Base-by-base conservation (phyloP, 495 filamentous ascomycete species). In the Penicilliopsis zonata region DNA sequence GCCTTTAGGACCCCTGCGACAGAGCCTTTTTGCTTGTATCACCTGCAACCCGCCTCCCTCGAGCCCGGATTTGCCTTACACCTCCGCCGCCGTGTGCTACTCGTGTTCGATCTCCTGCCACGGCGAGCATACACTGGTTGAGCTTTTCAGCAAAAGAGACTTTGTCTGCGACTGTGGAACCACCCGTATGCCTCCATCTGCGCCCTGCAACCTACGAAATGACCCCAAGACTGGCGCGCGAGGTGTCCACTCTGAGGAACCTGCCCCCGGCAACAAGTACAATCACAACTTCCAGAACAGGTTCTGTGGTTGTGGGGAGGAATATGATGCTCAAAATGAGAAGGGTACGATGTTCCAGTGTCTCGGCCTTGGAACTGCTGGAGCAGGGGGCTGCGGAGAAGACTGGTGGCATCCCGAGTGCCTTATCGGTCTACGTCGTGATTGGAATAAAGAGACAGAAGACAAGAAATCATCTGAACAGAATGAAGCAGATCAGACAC, bases 281-380 rank as follows among this genome's bases (percentile, higher is more conserved):
- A 92, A 94, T 46, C 79, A 94, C 21, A 99, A 99, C 55, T 96
- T 88, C 42, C 72, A 72, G 42, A 94, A 94, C 40, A 70, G 71
- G 32, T 99, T 96, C 56, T 99, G 92, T 52, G 83, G 80, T 9
- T 99, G 92, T 47, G 74, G 69, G 17, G 74, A 85, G 44, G 68
- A 85, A 32, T 99, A 99, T 47, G 76, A 92, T 45, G 72, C 86
- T 0, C 61, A 85, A 24, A 62, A 78, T 47, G 85, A 99, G 53
- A 87, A 85, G 43, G 90, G 90, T 2, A 95, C 86, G n/a, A 99
- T 99, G 92, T 96, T 88, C 50, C 92, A 99, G 57, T 99, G 92
- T 52, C 52, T 96, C 2, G 86, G 86, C 0, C 67, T 99, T 3
- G 86, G 85, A 0, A 77, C 74, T 0, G 71, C 71, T 20, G 80